Conservation (phyloP, 2,329 filamentous ascomycete genomes). For the Teratosphaeria destructans region DNA sequence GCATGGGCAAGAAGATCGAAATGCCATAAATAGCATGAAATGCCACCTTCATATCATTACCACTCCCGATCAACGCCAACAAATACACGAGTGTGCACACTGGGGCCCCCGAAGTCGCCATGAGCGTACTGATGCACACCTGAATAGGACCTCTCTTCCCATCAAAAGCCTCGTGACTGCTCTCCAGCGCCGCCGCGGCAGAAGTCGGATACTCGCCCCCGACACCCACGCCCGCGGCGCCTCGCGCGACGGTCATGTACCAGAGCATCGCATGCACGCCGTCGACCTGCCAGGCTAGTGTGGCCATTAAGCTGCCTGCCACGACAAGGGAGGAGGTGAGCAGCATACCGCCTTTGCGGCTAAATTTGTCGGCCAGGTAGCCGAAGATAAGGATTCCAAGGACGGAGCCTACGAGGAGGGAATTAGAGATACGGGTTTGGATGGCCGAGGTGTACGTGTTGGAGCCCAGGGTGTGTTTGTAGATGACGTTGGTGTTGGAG, state of each 20-base stretch:
- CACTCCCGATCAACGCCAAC: slow-evolving; percentile 27
- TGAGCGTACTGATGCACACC: slow-evolving; percentile 16
- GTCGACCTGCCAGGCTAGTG: neutral
- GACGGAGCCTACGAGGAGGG: slow-evolving; percentile 33
- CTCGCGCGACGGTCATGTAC: slow-evolving; percentile 42
- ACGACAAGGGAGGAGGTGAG: slow-evolving; percentile 37
- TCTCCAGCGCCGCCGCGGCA: slow-evolving; percentile 38
- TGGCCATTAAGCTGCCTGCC: slow-evolving; percentile 35
- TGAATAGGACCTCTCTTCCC: slow-evolving; percentile 17
- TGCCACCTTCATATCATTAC: slow-evolving; percentile 30
- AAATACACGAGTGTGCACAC: slow-evolving; percentile 22
- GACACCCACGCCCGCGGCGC: slow-evolving; percentile 37
- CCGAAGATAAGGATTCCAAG: slow-evolving; percentile 24
- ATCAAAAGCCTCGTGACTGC: slow-evolving; percentile 37
- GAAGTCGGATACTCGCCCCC: slow-evolving; percentile 41
- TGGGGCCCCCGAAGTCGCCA: slow-evolving; percentile 15
- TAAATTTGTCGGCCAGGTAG: slow-evolving; percentile 34
- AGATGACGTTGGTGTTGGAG: slow-evolving; percentile 25
- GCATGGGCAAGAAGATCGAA: slow-evolving; percentile 40
- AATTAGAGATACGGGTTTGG: slow-evolving; percentile 22
- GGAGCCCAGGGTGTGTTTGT: slow-evolving; percentile 20
- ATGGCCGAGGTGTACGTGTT: slow-evolving; percentile 20
- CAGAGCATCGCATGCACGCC: slow-evolving; percentile 38
- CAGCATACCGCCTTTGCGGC: slow-evolving; percentile 37
- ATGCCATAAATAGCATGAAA: slow-evolving; percentile 35